These are phyloP conservation scores for Persicaria tinctoria DNA, from an alignment of 148 eudicot species.

Conservation along the genomic window DNA sequence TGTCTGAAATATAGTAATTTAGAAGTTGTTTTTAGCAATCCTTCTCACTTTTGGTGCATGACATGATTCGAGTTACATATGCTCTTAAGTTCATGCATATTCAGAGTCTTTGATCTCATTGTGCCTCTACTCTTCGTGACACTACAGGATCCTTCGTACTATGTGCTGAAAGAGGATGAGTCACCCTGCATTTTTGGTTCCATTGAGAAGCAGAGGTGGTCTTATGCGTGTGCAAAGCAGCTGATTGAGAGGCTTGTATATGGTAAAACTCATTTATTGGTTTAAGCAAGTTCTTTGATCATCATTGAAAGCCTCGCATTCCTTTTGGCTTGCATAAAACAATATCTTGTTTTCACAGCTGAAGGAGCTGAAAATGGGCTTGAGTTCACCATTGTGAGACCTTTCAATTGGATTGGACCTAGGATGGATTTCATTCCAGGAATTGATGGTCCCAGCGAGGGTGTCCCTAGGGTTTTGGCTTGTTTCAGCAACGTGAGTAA, in stretches of 20 bases:
- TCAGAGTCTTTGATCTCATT: not conserved
- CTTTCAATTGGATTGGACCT: slow-evolving; percentile 99
- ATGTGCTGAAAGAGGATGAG: slow-evolving; percentile 69
- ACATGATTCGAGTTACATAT: not conserved
- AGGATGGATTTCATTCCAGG: slow-evolving; percentile 99
- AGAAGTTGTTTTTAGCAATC: not conserved
- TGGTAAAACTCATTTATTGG: slow-evolving; percentile 28
- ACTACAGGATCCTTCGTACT: slow-evolving; percentile 78
- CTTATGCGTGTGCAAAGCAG: slow-evolving; percentile 97
- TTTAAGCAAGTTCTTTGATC: not conserved
- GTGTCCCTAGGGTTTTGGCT: slow-evolving; percentile 97
- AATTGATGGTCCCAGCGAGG: slow-evolving; percentile 97
- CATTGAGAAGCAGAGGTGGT: slow-evolving; percentile 99
- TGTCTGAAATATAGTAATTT: not conserved
- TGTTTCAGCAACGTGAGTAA: slow-evolving; percentile 89
- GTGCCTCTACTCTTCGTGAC: slow-evolving; percentile 1
- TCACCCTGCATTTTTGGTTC: slow-evolving; percentile 98
- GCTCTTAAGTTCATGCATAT: not conserved
- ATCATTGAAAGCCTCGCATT: not conserved
- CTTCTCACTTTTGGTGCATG: not conserved
- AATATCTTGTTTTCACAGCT: slow-evolving; percentile 33
- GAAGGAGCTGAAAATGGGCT: slow-evolving; percentile 98
- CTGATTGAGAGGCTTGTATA: slow-evolving; percentile 93
- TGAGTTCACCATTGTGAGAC: slow-evolving; percentile 93
- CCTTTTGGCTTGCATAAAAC: not conserved